phyloP scores from a whole-genome alignment of 495 filamentous ascomycete genomes.

The Penicillium cinerascens region DNA sequence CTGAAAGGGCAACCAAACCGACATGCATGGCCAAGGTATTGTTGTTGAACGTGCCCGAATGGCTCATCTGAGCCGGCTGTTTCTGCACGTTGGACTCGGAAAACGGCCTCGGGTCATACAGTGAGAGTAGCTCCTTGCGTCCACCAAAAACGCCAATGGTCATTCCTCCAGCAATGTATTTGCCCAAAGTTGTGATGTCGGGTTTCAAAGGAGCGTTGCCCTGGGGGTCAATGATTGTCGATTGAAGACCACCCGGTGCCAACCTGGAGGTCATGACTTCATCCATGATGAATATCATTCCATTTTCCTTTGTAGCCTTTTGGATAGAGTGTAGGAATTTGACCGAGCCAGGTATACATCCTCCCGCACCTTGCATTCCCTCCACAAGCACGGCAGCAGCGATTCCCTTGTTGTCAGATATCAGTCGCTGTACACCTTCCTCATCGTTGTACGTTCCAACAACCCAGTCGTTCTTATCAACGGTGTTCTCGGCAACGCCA shows the following conservation, averaged over 20 bases:
- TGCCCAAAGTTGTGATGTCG: conserved; percentile 60
- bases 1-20: conserved; percentile 26
- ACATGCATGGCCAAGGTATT: conserved; percentile 58
- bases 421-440: conserved; percentile 6
- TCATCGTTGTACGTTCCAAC: conserved; percentile 48
- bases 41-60: conserved; percentile 69
- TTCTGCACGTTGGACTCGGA: neutral
- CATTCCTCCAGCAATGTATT: conserved; percentile 61
- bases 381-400: conserved; percentile 59
- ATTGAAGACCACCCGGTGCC: conserved; percentile 43
- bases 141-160: conserved; percentile 64
- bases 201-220: conserved; percentile 41
- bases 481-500: conserved; percentile 9
- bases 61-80: conserved; percentile 16
- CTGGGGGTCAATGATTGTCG: neutral
- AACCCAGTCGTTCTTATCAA: conserved; percentile 41
- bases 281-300: conserved; percentile 56
- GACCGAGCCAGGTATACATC: conserved; percentile 40
- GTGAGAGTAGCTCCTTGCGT: conserved; percentile 42
- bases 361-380: conserved; percentile 55
- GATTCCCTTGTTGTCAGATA: conserved; percentile 11
- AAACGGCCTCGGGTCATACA: conserved; percentile 37
- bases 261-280: conserved; percentile 64
- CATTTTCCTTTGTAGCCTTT: conserved; percentile 28
- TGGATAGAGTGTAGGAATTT: conserved; percentile 46